These are phyloP conservation scores for Cercophora scortea DNA, from an alignment of 495 filamentous ascomycete species.

Conservation along the genomic window DNA sequence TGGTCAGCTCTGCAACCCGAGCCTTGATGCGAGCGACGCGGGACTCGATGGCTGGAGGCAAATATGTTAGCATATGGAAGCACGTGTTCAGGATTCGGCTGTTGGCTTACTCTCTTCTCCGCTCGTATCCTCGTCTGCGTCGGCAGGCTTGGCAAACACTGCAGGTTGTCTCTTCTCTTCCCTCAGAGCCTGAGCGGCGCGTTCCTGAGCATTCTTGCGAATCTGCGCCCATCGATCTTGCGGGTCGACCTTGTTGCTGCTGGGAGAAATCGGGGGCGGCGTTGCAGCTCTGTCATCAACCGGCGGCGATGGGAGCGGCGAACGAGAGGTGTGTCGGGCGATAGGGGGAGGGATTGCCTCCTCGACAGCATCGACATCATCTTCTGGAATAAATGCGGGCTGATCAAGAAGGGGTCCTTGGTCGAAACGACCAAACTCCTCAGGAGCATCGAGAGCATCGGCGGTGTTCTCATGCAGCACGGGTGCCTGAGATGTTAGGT, in stretches of 20 bases:
- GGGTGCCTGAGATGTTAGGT: constrained; percentile 43
- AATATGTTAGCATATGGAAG: constrained; percentile 20
- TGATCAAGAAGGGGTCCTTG: constrained; percentile 84
- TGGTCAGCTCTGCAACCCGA: constrained; percentile 87
- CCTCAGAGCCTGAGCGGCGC: constrained; percentile 49
- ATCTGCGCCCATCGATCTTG: constrained; percentile 92
- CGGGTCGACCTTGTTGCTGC: constrained; percentile 14
- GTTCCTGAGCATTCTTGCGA: constrained; percentile 82
- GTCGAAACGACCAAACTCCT: constrained; percentile 76
- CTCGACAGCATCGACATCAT: constrained; percentile 43
- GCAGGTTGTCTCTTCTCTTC: constrained; percentile 45
- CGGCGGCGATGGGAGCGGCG: constrained; percentile 13
- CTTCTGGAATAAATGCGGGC: constrained; percentile 74
- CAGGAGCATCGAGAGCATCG: constrained; percentile 57
- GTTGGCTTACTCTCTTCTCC: constrained; percentile 85
- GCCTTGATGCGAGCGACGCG: constrained; percentile 97
- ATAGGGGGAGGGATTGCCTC: constrained; percentile 38
- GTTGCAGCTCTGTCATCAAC: constrained; percentile 3
- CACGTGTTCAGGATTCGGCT: not conserved
- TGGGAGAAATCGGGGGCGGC: constrained; percentile 13
- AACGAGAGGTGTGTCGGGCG: constrained; percentile 21
- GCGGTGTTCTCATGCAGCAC: constrained; percentile 53
- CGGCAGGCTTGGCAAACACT: constrained; percentile 46
- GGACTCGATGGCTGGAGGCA: constrained; percentile 76
- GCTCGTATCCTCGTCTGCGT: constrained; percentile 72